phyloP scores from a whole-genome alignment of 306 rosid species.

The Vigna radiata region DNA sequence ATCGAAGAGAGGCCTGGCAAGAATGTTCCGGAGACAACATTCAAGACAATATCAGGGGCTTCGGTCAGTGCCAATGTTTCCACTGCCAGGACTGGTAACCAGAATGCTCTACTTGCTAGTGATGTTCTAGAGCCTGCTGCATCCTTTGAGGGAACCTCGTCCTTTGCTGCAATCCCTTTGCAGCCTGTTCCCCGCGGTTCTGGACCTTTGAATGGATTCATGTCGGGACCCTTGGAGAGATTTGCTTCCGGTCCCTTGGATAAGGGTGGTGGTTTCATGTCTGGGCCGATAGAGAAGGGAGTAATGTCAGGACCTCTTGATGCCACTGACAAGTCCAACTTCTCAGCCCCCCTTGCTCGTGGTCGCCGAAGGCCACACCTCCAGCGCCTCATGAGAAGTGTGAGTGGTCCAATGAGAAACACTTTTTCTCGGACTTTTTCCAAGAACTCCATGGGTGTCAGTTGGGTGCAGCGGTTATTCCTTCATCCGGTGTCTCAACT shows the following conservation, averaged over 20 bases:
- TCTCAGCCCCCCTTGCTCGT: conserved; percentile 67
- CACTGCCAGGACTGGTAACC: conserved; percentile 67
- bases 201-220: conserved; percentile 67
- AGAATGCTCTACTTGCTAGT: conserved; percentile 58
- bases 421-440: conserved; percentile 70
- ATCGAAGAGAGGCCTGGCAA: conserved; percentile 57
- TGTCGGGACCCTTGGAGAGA: conserved; percentile 78
- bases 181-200: conserved; percentile 78
- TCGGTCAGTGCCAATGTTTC: conserved; percentile 79
- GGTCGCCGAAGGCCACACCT: conserved; percentile 60
- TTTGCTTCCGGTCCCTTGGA: conserved; percentile 70
- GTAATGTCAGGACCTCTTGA: conserved; percentile 81
- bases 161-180: conserved; percentile 71
- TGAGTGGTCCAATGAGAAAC: conserved; percentile 70
- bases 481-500: conserved; percentile 64
- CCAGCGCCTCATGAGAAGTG: conserved; percentile 71
- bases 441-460: conserved; percentile 54
- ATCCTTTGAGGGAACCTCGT: conserved; percentile 71
- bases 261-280: conserved; percentile 67
- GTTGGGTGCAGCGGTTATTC: conserved; percentile 70
- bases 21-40: conserved; percentile 64
- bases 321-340: conserved; percentile 63
- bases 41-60: conserved; percentile 70
- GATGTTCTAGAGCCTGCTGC: conserved; percentile 69
- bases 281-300: conserved; percentile 74